Evolutionary conservation across 2,329 filamentous ascomycete species (phyloP).

Genomic region (Apiospora rasikravindrae): DNA sequence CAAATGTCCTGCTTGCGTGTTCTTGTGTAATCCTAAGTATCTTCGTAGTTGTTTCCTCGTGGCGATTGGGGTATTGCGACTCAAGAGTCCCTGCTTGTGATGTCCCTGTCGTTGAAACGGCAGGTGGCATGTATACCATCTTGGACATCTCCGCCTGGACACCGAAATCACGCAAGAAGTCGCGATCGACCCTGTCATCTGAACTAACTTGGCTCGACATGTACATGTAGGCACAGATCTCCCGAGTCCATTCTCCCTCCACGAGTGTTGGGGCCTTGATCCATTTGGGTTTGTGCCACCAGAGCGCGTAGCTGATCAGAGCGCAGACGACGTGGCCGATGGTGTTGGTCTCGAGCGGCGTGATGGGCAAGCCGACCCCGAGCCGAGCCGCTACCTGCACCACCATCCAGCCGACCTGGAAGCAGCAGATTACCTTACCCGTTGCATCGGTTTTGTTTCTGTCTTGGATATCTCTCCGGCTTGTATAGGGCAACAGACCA

Average conservation of each 20-base stretch:
- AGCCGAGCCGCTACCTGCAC: conserved; percentile 20
- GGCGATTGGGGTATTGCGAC: no score
- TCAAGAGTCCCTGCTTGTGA: no score
- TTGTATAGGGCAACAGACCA: conserved; percentile 10
- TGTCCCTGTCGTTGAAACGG: neutral
- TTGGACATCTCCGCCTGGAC: neutral
- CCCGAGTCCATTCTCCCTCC: conserved; percentile 20
- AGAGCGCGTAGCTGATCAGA: conserved; percentile 22
- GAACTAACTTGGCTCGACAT: conserved; percentile 16
- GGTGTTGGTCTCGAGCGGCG: conserved; percentile 22
- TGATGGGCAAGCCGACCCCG: conserved; percentile 7
- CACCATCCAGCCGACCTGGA: conserved; percentile 23
- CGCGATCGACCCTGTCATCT: neutral
- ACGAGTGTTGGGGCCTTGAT: conserved; percentile 19
- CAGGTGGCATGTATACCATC: conserved; percentile 1
- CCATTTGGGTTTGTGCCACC: conserved; percentile 22
- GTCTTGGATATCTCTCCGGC: conserved; percentile 19
- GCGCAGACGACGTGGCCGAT: conserved; percentile 24
- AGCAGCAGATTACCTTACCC: conserved; percentile 19
- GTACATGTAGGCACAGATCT: conserved; percentile 21
- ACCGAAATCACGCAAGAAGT: conserved; percentile 16
- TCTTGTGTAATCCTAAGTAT: no score
- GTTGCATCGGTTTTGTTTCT: conserved; percentile 22
- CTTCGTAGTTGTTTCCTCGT: no score
- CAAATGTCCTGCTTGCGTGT: no score